Evolutionary conservation across 192 early-diverging fungal genomes (phyloP), one percentile per base, ranked within the genome.

Genomic region (Geranomyces michiganensis): DNA sequence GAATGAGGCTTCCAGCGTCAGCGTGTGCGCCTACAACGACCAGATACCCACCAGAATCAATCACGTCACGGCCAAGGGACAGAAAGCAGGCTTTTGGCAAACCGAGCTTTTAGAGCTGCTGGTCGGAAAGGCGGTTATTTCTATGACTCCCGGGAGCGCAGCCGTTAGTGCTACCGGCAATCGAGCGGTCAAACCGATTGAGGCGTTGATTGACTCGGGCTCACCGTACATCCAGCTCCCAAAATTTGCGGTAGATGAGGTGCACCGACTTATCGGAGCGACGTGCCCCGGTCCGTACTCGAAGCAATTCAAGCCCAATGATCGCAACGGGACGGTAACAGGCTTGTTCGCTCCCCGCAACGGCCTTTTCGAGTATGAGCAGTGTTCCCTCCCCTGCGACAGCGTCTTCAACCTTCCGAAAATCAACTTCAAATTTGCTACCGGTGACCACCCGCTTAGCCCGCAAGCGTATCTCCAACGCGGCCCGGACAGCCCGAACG

Each of bases 161-260:
- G n/a, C n/a, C n/a, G n/a, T n/a, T n/a, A n/a, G n/a, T n/a, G n/a
- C n/a, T n/a, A n/a, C n/a, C n/a, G n/a, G n/a, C n/a, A n/a, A n/a
- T n/a, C n/a, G n/a, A n/a, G 32, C n/a, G 65, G 14, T 26, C 46
- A 26, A 48, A 51, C 19, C 17, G 15, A 51, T 59, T 33, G 67
- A 69, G 13, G 67, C 67, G 21, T 10, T 69, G 29, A 33, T 69
- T 36, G 67, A 69, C 56, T 31, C 55, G 0, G 67, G 67, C 0
- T 69, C 67, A 0, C 31, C 67, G 10, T 69, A 32, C 51, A 69
- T 69, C 10, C 17, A 62, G 22, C 67, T 69, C 36, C 67, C 67
- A 12, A 58, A 69, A 22, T 33, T 69, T 62, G 67, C 67, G 1
- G 67, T 41, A 15, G 67, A 69, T 19, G 60, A 69, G 32, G 32